Percentiles rank a stretch among this genome's conserved stretches.
Conservation (phyloP, 139 green algal genomes). For the Auxenochlorella pyrenoidosa region DNA sequence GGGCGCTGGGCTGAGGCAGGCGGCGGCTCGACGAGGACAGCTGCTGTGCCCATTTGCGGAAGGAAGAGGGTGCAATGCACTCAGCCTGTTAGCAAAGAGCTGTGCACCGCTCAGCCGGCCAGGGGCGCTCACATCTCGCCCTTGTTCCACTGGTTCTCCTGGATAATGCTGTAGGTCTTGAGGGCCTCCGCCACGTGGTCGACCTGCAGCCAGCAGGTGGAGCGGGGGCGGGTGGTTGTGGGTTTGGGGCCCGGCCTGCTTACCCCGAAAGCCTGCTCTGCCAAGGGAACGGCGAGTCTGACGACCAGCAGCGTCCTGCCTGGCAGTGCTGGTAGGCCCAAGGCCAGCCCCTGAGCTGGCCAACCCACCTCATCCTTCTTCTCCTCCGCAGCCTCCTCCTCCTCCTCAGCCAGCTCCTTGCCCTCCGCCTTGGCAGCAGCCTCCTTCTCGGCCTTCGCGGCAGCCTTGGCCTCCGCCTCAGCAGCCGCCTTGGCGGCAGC, state of each 20-base stretch:
- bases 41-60: not conserved
- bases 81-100: no score
- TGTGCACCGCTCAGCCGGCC: no score
- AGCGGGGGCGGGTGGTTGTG: not conserved
- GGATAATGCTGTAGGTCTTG: conserved; percentile 83
- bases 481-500: conserved; percentile 30
- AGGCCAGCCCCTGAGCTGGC: not conserved
- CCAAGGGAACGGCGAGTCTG: no score
- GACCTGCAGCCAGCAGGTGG: not conserved
- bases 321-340: no score
- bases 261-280: no score
- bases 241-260: no score
- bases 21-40: no score
- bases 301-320: no score
- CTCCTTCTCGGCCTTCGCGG: conserved; percentile 1
- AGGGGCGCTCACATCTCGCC: conserved; percentile 74
- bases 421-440: conserved; percentile 35
- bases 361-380: conserved; percentile 22
- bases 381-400: conserved; percentile 49
- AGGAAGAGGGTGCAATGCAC: no score
- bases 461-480: not conserved
- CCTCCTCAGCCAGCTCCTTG: conserved; percentile 38
- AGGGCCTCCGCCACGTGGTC: conserved; percentile 63
- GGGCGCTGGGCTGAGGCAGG: no score
- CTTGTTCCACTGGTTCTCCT: conserved; percentile 88